These are phyloP conservation scores for Vigna radiata DNA, from an alignment of 306 rosid genomes.

Conservation along the genomic window DNA sequence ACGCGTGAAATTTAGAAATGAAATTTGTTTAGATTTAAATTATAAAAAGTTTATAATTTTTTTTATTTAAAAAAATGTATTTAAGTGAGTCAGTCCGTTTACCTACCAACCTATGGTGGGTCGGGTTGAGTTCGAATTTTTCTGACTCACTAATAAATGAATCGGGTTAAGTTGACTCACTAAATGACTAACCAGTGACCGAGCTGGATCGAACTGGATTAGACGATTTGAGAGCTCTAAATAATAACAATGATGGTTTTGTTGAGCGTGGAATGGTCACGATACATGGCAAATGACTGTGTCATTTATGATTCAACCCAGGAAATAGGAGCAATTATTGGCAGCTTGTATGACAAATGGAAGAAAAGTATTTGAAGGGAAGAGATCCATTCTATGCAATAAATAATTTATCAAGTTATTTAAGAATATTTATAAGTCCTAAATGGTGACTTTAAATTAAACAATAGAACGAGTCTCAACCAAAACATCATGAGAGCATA, in stretches of 20 bases:
- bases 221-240: too few species aligned
- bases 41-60: too few species aligned
- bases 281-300: not conserved
- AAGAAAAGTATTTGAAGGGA: slow-evolving; percentile 35
- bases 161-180: too few species aligned
- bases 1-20: too few species aligned
- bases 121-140: too few species aligned
- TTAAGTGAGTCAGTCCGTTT: too few species aligned
- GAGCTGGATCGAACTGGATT: too few species aligned
- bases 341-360: not conserved
- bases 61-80: too few species aligned
- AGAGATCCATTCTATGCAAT: slow-evolving; percentile 27
- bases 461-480: slow-evolving; percentile 43
- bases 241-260: not conserved
- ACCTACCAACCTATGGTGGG: too few species aligned
- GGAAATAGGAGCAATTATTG: slow-evolving; percentile 25
- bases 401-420: not conserved
- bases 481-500: slow-evolving; percentile 9
- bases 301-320: slow-evolving; percentile 14
- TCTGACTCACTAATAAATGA: too few species aligned
- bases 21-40: too few species aligned
- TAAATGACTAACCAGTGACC: too few species aligned
- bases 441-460: slow-evolving; percentile 41
- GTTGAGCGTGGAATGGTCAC: not conserved
- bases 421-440: slow-evolving; percentile 26